Evolutionary conservation across 1,284 basidiomycete genomes (phyloP).

Genomic region (Leccinum griseonigrum): DNA sequence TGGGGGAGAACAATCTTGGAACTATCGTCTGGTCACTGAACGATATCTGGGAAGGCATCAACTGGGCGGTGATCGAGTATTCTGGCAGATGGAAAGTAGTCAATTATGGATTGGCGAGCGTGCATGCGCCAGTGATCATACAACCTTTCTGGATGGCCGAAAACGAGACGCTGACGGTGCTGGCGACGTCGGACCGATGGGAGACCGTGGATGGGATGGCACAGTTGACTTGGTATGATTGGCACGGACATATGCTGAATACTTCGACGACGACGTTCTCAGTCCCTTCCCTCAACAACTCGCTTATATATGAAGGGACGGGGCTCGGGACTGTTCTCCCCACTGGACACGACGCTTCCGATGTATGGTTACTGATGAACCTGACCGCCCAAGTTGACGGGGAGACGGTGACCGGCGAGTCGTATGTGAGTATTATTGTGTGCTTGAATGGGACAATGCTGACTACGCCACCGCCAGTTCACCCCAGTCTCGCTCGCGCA

Average conservation of each 20-base stretch:
- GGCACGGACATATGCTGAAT: slow-evolving; percentile 44
- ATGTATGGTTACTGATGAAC: slow-evolving; percentile 53
- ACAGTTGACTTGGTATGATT: slow-evolving; percentile 31
- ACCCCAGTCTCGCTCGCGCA: slow-evolving; percentile 49
- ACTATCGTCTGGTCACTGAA: slow-evolving; percentile 49
- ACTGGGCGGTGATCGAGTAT: background rate
- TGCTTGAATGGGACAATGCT: too few relatives aligned
- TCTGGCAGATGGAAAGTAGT: background rate
- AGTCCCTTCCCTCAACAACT: slow-evolving; percentile 51
- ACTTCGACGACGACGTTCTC: slow-evolving; percentile 41
- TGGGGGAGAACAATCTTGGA: background rate
- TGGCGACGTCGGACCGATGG: slow-evolving; percentile 53
- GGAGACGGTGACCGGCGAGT: slow-evolving; percentile 47
- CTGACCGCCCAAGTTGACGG: slow-evolving; percentile 45
- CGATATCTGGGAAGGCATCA: slow-evolving; percentile 60
- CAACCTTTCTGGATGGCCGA: slow-evolving; percentile 54
- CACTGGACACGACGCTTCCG: slow-evolving; percentile 35
- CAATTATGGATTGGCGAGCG: slow-evolving; percentile 44
- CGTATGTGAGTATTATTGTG: slow-evolving; percentile 40
- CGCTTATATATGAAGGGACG: slow-evolving; percentile 40
- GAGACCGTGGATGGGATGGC: slow-evolving; percentile 46
- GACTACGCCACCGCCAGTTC: slow-evolving; percentile 37
- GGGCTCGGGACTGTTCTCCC: slow-evolving; percentile 49
- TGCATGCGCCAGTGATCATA: slow-evolving; percentile 49
- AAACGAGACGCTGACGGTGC: slow-evolving; percentile 26